Evolutionary conservation across 2,329 filamentous ascomycete genomes (phyloP).

Genomic region (Fonsecaea nubica): DNA sequence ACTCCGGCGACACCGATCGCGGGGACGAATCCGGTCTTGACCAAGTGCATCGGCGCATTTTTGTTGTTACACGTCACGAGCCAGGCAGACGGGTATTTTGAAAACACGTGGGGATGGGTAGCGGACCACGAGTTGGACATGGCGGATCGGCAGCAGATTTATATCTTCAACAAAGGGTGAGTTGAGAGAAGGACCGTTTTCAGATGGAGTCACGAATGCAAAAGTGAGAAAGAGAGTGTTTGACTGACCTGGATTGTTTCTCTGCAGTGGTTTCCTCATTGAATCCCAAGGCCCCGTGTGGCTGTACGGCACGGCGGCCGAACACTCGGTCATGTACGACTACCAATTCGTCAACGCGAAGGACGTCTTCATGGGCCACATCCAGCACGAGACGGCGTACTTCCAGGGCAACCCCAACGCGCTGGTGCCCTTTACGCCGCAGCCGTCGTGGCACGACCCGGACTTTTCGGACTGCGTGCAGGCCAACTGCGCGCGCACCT

Average conservation of each 20-base stretch:
- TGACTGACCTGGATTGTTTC: slow-evolving; percentile 34
- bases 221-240: neutral
- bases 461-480: slow-evolving; percentile 55
- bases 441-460: slow-evolving; percentile 56
- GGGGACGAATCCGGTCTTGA: slow-evolving; percentile 39
- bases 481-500: slow-evolving; percentile 56
- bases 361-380: slow-evolving; percentile 68
- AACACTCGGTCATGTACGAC: slow-evolving; percentile 74
- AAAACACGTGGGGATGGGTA: slow-evolving; percentile 46
- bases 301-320: slow-evolving; percentile 69
- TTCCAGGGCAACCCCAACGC: slow-evolving; percentile 71
- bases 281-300: slow-evolving; percentile 56
- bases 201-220: too few relatives aligned
- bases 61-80: slow-evolving; percentile 69
- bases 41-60: slow-evolving; percentile 44
- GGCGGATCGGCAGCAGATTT: slow-evolving; percentile 63
- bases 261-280: slow-evolving; percentile 51
- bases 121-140: slow-evolving; percentile 46
- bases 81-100: slow-evolving; percentile 53
- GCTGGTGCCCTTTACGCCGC: slow-evolving; percentile 61
- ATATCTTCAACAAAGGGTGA: slow-evolving; percentile 62
- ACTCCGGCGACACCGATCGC: slow-evolving; percentile 42
- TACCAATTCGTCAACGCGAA: slow-evolving; percentile 68
- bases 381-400: slow-evolving; percentile 75
- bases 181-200: slow-evolving; percentile 19